Evolutionary conservation across 2,329 filamentous ascomycete species (phyloP).

Genomic region (Diaporthe ampelina): DNA sequence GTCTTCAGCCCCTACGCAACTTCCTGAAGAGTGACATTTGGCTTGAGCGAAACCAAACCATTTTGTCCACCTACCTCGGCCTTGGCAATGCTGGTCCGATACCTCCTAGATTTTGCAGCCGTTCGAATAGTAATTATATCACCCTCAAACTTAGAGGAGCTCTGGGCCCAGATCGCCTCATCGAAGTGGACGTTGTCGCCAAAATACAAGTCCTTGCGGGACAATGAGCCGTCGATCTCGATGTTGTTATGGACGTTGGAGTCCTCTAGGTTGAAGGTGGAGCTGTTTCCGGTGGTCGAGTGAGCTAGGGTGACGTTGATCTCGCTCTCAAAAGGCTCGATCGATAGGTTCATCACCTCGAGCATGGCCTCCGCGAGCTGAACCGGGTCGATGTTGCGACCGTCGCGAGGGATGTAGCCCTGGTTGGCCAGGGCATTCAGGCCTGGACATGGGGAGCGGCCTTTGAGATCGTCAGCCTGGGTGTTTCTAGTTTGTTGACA

Average conservation of each 20-base stretch:
- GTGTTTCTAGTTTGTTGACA: background rate
- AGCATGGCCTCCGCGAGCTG: slow-evolving; percentile 48
- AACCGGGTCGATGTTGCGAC: slow-evolving; percentile 47
- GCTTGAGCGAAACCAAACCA: background rate
- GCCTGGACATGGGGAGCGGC: slow-evolving; percentile 50
- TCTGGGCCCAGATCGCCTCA: slow-evolving; percentile 33
- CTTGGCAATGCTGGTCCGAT: background rate
- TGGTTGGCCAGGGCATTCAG: slow-evolving; percentile 56
- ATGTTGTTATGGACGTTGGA: slow-evolving; percentile 43
- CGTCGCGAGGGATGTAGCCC: slow-evolving; percentile 51
- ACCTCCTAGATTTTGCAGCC: slow-evolving; percentile 35
- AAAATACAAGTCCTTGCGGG: slow-evolving; percentile 47
- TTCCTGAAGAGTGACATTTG: too few relatives aligned
- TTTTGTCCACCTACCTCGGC: background rate
- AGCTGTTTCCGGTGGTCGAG: slow-evolving; percentile 41
- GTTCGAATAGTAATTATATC: slow-evolving; percentile 44
- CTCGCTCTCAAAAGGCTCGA: slow-evolving; percentile 44
- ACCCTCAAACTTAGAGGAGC: slow-evolving; percentile 36
- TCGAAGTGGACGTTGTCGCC: slow-evolving; percentile 34
- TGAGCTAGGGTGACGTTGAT: slow-evolving; percentile 49
- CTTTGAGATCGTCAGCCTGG: slow-evolving; percentile 39
- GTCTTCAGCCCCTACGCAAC: too few relatives aligned
- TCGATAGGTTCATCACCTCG: slow-evolving; percentile 48
- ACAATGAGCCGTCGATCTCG: slow-evolving; percentile 45
- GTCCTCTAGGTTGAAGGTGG: slow-evolving; percentile 44